A percentile compares a stretch with the other conserved stretches of the same genome.
phyloP scores from a whole-genome alignment of 2,329 filamentous ascomycete genomes.

The Bimuria novae-zelandiae region DNA sequence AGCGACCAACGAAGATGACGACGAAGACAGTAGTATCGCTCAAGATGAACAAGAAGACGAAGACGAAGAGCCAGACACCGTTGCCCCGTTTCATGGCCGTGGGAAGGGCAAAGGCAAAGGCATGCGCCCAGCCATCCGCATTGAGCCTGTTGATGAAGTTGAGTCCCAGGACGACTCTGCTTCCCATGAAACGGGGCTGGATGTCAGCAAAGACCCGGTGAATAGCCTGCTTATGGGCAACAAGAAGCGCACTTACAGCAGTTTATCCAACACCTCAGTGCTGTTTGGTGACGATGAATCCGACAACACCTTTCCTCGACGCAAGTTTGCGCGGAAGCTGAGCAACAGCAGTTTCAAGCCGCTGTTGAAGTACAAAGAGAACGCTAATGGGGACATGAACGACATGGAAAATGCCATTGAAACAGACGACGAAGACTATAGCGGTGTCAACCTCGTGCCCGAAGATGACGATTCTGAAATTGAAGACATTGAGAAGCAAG shows the following conservation, averaged over 20 bases:
- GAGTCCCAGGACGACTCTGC: constrained; percentile 37
- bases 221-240: constrained; percentile 34
- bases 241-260: constrained; percentile 48
- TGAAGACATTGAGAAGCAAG: constrained; percentile 74
- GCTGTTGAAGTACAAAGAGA: constrained; percentile 43
- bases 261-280: constrained; percentile 44
- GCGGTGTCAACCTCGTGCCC: constrained; percentile 76
- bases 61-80: constrained; percentile 37
- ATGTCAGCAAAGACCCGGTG: constrained; percentile 33
- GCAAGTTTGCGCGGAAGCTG: constrained; percentile 43
- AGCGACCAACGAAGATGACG: constrained; percentile 39
- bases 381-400: constrained; percentile 22
- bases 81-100: constrained; percentile 41
- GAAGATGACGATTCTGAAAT: constrained; percentile 78
- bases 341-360: constrained; percentile 40
- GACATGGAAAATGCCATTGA: constrained; percentile 44
- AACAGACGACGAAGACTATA: constrained; percentile 60
- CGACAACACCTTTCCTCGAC: constrained; percentile 42
- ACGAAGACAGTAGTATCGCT: constrained; percentile 39
- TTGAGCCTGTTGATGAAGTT: constrained; percentile 39
- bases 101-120: constrained; percentile 41
- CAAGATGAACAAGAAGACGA: constrained; percentile 41
- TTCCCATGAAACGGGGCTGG: constrained; percentile 36
- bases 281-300: constrained; percentile 42
- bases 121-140: constrained; percentile 42